These are phyloP conservation scores for Dorcoceras hygrometricum DNA, from an alignment of 257 asterid species.

Conservation along the genomic window DNA sequence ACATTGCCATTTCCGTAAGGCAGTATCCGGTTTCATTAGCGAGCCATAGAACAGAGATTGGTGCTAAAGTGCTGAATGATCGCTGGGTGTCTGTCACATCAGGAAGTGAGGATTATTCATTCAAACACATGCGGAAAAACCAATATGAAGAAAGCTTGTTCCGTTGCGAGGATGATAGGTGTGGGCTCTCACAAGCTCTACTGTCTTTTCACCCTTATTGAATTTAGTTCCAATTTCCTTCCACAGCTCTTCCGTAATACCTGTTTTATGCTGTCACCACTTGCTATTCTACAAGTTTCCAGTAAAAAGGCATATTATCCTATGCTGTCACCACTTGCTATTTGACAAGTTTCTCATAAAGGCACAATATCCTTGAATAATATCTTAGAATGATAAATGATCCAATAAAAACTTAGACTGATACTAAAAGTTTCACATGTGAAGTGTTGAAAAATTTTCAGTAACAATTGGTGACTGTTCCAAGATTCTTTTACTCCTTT, in stretches of 20 bases:
- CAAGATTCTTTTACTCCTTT: conserved; percentile 17
- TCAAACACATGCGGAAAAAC: conserved; percentile 95
- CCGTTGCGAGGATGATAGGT: conserved; percentile 98
- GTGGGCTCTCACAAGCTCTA: conserved; percentile 20
- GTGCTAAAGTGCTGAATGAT: conserved; percentile 77
- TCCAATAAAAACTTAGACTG: conserved; percentile 3
- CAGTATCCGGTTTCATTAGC: conserved; percentile 82
- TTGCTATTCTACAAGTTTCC: conserved; percentile 19
- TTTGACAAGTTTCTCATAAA: conserved; percentile 13
- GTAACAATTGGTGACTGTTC: conserved; percentile 3
- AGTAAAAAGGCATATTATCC: background rate
- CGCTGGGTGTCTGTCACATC: conserved; percentile 97
- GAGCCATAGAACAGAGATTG: conserved; percentile 70
- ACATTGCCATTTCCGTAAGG: conserved; percentile 28
- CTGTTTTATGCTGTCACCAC: conserved; percentile 11
- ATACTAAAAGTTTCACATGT: conserved; percentile 5
- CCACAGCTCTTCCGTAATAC: conserved; percentile 13
- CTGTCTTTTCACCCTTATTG: conserved; percentile 15
- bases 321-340: conserved; percentile 16
- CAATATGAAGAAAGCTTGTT: conserved; percentile 97
- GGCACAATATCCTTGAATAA: conserved; percentile 8
- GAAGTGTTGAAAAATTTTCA: conserved; percentile 14
- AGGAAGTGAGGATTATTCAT: conserved; percentile 97
- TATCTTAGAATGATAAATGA: conserved; percentile 2
- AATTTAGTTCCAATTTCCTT: conserved; percentile 10